Conservation (phyloP, 2,329 filamentous ascomycete genomes). For the Sphaerulina musiva region DNA sequence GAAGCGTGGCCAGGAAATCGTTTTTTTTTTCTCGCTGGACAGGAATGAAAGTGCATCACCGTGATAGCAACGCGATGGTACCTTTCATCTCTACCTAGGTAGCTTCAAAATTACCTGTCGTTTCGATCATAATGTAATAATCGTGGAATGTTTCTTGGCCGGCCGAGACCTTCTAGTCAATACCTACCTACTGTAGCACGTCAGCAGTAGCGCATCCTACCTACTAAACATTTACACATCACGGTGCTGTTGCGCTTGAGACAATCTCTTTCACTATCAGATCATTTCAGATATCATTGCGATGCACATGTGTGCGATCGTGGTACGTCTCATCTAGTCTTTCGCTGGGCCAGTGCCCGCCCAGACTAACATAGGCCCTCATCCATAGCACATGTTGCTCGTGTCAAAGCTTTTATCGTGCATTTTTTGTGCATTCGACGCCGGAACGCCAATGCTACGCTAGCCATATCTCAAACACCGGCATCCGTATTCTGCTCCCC, state of each 20-base stretch:
- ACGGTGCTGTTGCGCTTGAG: background rate
- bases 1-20: no score
- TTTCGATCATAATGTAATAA: no score
- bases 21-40: no score
- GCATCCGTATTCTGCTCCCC: constrained; percentile 1
- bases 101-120: no score
- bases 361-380: background rate
- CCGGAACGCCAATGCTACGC: constrained; percentile 26
- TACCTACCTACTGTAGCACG: background rate
- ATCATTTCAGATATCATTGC: constrained; percentile 1
- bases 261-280: background rate
- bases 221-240: background rate
- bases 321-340: background rate
- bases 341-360: background rate
- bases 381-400: constrained; percentile 8
- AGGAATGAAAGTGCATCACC: no score
- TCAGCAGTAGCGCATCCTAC: background rate
- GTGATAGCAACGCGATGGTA: no score
- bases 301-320: background rate
- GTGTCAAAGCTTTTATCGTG: background rate
- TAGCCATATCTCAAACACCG: constrained; percentile 12
- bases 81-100: no score
- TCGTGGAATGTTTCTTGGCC: no score
- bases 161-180: no score
- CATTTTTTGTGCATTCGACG: constrained; percentile 10